Evolutionary conservation across 1,284 basidiomycete species (phyloP), one percentile per base, ranked within the genome.

Genomic region (Moniliophthora roreri): DNA sequence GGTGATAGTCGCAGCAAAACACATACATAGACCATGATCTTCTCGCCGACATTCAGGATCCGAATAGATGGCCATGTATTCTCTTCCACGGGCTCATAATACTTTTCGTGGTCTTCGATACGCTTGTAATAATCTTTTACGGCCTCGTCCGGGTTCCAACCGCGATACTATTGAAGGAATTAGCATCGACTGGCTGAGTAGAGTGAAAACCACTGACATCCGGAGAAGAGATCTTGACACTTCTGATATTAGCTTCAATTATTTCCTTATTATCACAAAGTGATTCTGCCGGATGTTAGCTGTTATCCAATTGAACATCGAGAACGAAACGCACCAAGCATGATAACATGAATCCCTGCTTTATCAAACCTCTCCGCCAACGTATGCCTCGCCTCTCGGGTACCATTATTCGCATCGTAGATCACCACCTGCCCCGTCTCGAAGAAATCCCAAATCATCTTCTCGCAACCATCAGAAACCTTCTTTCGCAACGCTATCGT

Each of bases 371-470:
- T 93, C 69, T 95, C 86, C 2, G 89, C 85, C 35, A 97, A 72
- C 15, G 75, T 76, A 58, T 87, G 82, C 48, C 97, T 77, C 35
- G 81, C 79, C 40, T 77, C 79, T 44, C 79, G 77, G 9, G 85
- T 87, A 1, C 94, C 93, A 64, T 99, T 98, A 69, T 99, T 99
- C n/a, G 97, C 97, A 67, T 99, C 97, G 73, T 98, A 99, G 57
- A 99, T 95, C 32, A 96, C 93, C 15, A 99, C 95, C 69, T 99
- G 96, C 10, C 91, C 87, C 1, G 76, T 76, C 58, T 85, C 80
- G 73, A 97, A 99, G 71, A 91, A 97, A 56, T 94, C 86, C 81
- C 86, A 88, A 41, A 99, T 94, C 50, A 87, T 77, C 64, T 90
- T 80, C 70, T 98, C 94, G 60, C 97, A 91, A 15, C 89, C 92